phyloP scores from a whole-genome alignment of 2,329 filamentous ascomycete genomes.

The Alternaria gaisen region DNA sequence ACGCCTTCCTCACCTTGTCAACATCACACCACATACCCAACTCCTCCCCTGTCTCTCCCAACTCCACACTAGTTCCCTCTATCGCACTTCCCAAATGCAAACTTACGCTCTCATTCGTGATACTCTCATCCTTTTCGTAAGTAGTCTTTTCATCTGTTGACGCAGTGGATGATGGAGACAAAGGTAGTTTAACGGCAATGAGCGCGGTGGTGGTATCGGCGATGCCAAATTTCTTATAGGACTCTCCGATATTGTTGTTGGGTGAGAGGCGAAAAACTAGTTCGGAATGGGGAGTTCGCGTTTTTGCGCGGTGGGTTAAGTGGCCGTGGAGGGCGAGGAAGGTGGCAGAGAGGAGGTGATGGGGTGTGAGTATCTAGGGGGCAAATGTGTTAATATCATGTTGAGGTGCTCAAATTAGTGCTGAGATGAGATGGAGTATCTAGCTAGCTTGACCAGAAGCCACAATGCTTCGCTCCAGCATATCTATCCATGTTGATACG shows the following conservation, averaged over 20 bases:
- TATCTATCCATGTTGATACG: background rate
- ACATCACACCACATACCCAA: slow-evolving; percentile 64
- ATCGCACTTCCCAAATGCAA: slow-evolving; percentile 38
- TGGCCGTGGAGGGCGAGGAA: slow-evolving; percentile 79
- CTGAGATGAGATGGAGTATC: background rate
- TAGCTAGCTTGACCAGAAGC: background rate
- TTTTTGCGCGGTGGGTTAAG: slow-evolving; percentile 67
- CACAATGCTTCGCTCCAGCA: background rate
- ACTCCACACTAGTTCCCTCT: slow-evolving; percentile 33
- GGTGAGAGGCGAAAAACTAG: slow-evolving; percentile 81
- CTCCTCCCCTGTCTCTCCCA: slow-evolving; percentile 30
- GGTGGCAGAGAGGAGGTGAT: slow-evolving; percentile 77
- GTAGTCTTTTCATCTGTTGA: background rate
- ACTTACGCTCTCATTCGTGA: slow-evolving; percentile 38
- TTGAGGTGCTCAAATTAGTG: background rate
- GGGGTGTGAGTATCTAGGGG: slow-evolving; percentile 71
- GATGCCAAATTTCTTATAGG: slow-evolving; percentile 89
- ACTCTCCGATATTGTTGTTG: slow-evolving; percentile 90
- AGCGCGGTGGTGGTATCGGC: slow-evolving; percentile 73
- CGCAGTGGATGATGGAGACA: slow-evolving; percentile 2
- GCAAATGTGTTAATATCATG: background rate
- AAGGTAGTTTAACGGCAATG: slow-evolving; percentile 80
- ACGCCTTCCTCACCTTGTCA: slow-evolving; percentile 79
- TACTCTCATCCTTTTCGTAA: slow-evolving; percentile 7
- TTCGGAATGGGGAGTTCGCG: slow-evolving; percentile 88